Conservation (phyloP, 805 yeast genomes). For the Ogataea neopini region DNA sequence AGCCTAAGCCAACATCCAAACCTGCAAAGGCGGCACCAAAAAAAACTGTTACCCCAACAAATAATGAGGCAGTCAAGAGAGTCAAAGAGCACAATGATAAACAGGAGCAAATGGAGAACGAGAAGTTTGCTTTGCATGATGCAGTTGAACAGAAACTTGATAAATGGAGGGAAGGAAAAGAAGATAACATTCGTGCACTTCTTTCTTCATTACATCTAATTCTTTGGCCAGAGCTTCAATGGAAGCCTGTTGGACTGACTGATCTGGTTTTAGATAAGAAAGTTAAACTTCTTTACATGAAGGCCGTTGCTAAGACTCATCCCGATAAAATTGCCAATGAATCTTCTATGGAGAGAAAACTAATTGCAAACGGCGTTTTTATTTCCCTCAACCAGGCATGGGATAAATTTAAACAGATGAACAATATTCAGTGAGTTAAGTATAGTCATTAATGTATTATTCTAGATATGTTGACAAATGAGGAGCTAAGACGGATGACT, state of each 20-base stretch:
- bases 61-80: slow-evolving; percentile 47
- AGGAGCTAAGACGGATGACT: too few relatives aligned
- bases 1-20: slow-evolving; percentile 28
- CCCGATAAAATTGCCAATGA: slow-evolving; percentile 77
- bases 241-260: slow-evolving; percentile 65
- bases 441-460: not conserved
- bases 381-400: slow-evolving; percentile 84
- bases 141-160: slow-evolving; percentile 53
- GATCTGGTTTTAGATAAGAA: slow-evolving; percentile 88
- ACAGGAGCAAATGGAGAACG: slow-evolving; percentile 52
- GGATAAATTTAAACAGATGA: slow-evolving; percentile 73
- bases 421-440: slow-evolving; percentile 32
- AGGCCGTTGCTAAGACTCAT: slow-evolving; percentile 74
- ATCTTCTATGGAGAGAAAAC: slow-evolving; percentile 65
- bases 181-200: slow-evolving; percentile 76
- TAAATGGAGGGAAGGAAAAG: slow-evolving; percentile 74
- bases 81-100: slow-evolving; percentile 49
- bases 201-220: slow-evolving; percentile 67
- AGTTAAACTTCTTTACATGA: slow-evolving; percentile 82
- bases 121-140: slow-evolving; percentile 65
- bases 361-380: slow-evolving; percentile 87
- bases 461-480: not conserved
- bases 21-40: not conserved
- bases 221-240: slow-evolving; percentile 64
- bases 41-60: slow-evolving; percentile 22